Base-by-base conservation (phyloP, 129 eudicot species). In the Calendula officinalis region DNA sequence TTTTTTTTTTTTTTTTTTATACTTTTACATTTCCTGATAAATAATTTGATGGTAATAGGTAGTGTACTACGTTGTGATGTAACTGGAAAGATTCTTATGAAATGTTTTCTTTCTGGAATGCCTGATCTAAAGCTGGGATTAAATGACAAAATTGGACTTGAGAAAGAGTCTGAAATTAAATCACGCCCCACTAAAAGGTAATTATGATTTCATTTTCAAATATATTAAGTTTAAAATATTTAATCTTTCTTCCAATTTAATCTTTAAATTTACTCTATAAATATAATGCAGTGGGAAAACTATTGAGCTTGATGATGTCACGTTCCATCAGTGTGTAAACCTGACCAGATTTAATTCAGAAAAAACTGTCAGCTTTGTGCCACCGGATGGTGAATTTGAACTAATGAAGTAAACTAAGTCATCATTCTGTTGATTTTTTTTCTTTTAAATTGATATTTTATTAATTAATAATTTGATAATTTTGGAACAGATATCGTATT, bases 321-420 rank as follows among this genome's bases (percentile, higher is more conserved):
- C 96, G 64, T 92, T 92, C 81, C 99, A 92, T 64, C 99, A 92
- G 70, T 92, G 99, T 80, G 99, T 92, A 45, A 92, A 92, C 76
- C 75, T 92, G 80, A 92, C 99, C 39, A 85, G 99, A 68, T 92
- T 92, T 77, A 92, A 92, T 82, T 85, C 99, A 17, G 99, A 92
- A 68, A 92, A 92, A 81, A 92, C 99, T 8, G 99, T 92, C 52
- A 92, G 99, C 68, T 92, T 92, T 78, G 99, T 92, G 56, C 99
- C 99, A 11, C 99, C 99, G 27, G 99, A 92, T 85, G 99, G 99
- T 70, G 99, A 92, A 92, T 92, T 92, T 66, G 99, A 92, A 78
- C 77, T 92, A 75, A 92, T 92, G 96, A 92, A 92, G 99, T 92
- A 85, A 79, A 88, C 38, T n/a, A n/a, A n/a, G n/a, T 69, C 44